Conservation (phyloP, 164 flowering plant species). For the Tetracentron sinense region DNA sequence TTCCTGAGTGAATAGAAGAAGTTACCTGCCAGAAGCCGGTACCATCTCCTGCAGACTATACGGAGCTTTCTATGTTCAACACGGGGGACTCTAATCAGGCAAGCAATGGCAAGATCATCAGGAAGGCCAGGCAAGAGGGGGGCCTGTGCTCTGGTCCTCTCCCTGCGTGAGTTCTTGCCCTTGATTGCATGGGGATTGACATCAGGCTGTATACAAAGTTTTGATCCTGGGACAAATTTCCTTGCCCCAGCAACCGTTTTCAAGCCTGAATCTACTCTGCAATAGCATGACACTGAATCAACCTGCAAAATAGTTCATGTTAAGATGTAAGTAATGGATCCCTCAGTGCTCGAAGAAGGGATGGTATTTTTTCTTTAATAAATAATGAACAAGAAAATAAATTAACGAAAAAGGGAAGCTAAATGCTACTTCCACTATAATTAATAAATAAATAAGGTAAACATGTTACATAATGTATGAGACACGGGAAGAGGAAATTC, state of each 20-base stretch:
- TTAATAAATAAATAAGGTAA: too few species aligned
- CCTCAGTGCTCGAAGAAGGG: too few species aligned
- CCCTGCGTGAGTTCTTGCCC: slow-evolving; percentile 61
- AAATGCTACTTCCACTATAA: too few species aligned
- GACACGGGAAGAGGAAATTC: too few species aligned
- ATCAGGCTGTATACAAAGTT: slow-evolving; percentile 83
- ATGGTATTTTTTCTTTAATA: not conserved
- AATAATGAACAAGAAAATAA: too few species aligned
- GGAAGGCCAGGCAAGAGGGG: slow-evolving; percentile 96
- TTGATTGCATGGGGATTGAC: slow-evolving; percentile 74
- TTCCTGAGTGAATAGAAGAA: slow-evolving; percentile 80
- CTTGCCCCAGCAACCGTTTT: slow-evolving; percentile 87
- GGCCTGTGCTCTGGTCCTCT: slow-evolving; percentile 62
- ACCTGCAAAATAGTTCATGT: slow-evolving; percentile 46
- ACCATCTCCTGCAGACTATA: slow-evolving; percentile 93
- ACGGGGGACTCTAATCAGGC: slow-evolving; percentile 88
- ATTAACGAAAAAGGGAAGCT: too few species aligned
- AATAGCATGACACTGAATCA: slow-evolving; percentile 83
- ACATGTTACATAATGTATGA: too few species aligned
- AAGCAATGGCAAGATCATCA: slow-evolving; percentile 95
- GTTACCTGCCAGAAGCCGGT: slow-evolving; percentile 70
- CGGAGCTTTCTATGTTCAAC: slow-evolving; percentile 87
- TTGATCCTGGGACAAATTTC: slow-evolving; percentile 84
- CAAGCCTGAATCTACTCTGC: slow-evolving; percentile 81
- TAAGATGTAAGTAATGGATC: slow-evolving; percentile 1